Percentiles rank a stretch among this genome's conserved stretches.
phyloP scores from a whole-genome alignment of 352 stramenopile genomes.

The Globisporangium iwayamae region DNA sequence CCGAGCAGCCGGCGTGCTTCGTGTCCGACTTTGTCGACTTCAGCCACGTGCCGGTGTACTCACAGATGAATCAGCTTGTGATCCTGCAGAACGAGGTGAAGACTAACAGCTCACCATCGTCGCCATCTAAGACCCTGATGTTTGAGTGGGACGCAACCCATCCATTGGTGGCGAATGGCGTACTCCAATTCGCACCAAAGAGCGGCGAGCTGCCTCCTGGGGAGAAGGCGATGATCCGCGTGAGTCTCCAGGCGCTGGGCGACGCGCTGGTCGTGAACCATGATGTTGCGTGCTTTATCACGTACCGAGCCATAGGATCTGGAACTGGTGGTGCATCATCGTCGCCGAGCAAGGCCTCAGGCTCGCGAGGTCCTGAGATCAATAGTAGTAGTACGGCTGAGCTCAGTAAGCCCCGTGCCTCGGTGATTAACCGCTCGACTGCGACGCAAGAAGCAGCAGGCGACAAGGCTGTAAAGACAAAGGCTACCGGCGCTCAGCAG shows the following conservation, averaged over 20 bases:
- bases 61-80: conserved; percentile 39
- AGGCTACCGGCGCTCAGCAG: background rate
- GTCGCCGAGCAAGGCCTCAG: background rate
- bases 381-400: conserved; percentile 9
- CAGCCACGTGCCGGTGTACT: conserved; percentile 52
- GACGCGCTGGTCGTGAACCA: conserved; percentile 64
- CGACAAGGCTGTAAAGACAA: conserved; percentile 20
- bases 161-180: conserved; percentile 44
- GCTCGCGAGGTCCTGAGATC: background rate
- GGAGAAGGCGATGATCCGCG: conserved; percentile 49
- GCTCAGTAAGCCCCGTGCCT: conserved; percentile 24
- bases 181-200: conserved; percentile 46
- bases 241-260: conserved; percentile 37
- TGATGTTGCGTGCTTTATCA: conserved; percentile 54
- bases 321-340: background rate
- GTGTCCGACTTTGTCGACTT: conserved; percentile 57
- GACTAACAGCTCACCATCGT: background rate
- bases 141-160: conserved; percentile 67
- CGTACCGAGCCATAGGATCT: conserved; percentile 11
- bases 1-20: conserved; percentile 43
- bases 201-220: conserved; percentile 42
- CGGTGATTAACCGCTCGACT: conserved; percentile 58
- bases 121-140: conserved; percentile 12
- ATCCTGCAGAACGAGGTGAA: conserved; percentile 45
- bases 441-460: conserved; percentile 51